Evolutionary conservation across 257 asterid genomes (phyloP), one percentile per base, ranked within the genome.

Genomic region (Ligustrum vulgare): DNA sequence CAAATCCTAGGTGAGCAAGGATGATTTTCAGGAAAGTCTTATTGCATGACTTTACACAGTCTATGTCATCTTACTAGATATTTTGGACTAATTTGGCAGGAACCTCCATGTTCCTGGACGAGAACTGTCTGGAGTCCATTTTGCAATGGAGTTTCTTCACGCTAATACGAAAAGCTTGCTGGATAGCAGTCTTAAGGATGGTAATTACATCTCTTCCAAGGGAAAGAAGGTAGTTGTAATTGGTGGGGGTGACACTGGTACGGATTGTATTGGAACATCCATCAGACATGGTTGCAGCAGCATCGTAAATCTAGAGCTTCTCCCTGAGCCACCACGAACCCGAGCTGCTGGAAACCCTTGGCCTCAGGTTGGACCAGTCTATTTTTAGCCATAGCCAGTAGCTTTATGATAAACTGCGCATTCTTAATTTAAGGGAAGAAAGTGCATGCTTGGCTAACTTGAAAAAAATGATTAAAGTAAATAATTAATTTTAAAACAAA

Each of bases 201-300:
- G 87, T 25, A 91, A 89, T 2, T 93, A 85, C 89, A 91, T 95
- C 73, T 95, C 99, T 31, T 98, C 99, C 13, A 88, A 90, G 87
- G 95, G 89, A 70, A 95, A 93, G 93, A 95, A 90, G 84, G 97
- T 95, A 49, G 98, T 93, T 36, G 99, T 95, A 64, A 95, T 95
- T 75, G 99, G 99, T 85, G 99, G 99, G 69, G 99, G 99, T 72
- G 99, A 95, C 81, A 95, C 99, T 1, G 98, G 99, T 73, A 95
- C 98, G 0, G 98, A 95, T 72, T 95, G 99, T 81, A 91, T 95
- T 15, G 99, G 98, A 56, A 95, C 99, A 45, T 91, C 98, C 37
- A 90, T 95, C 63, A 86, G 99, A 72, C 99, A 95, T 75, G 98
- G 98, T 34, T 95, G 99, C 88, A 91, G 77, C 64, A 83, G 82